These are phyloP conservation scores for Kregervanrija pseudodelftensis DNA, from an alignment of 805 yeast genomes.

Conservation along the genomic window DNA sequence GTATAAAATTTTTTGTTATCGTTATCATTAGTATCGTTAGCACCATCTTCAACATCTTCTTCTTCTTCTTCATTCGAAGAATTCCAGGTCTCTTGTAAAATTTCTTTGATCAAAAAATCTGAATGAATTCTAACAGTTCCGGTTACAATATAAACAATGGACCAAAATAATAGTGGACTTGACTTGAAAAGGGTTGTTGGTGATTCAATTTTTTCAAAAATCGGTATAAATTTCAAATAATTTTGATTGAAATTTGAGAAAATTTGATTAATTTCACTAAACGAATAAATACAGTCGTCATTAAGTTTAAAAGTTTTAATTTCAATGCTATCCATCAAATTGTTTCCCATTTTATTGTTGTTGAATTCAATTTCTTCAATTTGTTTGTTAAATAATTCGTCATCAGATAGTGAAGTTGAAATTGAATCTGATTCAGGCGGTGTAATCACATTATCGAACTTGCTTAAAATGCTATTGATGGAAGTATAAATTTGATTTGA, in stretches of 20 bases:
- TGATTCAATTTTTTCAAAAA: conserved; percentile 17
- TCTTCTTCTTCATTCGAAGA: no score
- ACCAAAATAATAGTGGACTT: conserved; percentile 27
- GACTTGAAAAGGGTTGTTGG: conserved; percentile 15
- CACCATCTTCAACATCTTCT: not conserved
- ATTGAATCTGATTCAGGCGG: conserved; percentile 6
- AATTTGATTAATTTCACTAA: conserved; percentile 9
- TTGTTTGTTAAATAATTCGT: not conserved
- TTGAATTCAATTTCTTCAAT: not conserved
- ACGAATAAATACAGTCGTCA: conserved; percentile 5
- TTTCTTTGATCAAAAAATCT: conserved; percentile 12
- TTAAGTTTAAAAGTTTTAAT: conserved; percentile 7
- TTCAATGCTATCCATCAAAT: conserved; percentile 2
- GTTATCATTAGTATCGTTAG: not conserved
- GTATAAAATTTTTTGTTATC: not conserved
- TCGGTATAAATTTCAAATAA: conserved; percentile 19
- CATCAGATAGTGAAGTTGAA: conserved; percentile 13
- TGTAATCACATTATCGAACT: conserved; percentile 4
- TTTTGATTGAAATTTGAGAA: conserved; percentile 16
- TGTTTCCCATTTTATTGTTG: not conserved
- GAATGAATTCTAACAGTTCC: conserved; percentile 12
- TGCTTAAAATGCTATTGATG: conserved; percentile 4
- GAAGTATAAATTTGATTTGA: not conserved
- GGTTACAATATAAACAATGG: conserved; percentile 20
- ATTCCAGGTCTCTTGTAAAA: conserved; percentile 1